A percentile compares a stretch with the other conserved stretches of the same genome.
phyloP scores from a whole-genome alignment of 371 early-diverging fungal genomes.

The Gilbertella persicaria region DNA sequence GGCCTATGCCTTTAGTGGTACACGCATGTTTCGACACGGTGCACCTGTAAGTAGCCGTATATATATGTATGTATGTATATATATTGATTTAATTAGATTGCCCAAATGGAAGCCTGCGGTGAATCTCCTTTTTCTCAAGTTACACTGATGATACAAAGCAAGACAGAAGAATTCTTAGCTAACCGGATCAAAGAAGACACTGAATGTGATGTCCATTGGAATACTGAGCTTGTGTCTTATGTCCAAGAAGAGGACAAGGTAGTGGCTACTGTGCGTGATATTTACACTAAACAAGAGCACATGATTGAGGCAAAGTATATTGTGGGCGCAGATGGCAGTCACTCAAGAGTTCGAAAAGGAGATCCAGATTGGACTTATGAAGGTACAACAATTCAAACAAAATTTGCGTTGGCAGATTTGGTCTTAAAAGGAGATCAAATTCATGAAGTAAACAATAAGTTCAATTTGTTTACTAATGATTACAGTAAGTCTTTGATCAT shows the following conservation, averaged over 20 bases:
- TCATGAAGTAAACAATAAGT: background rate
- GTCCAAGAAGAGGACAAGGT: constrained; percentile 31
- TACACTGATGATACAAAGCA: constrained; percentile 32
- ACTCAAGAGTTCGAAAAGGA: constrained; percentile 38
- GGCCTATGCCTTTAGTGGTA: constrained; percentile 21
- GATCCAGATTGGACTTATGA: constrained; percentile 36
- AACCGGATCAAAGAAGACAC: constrained; percentile 9
- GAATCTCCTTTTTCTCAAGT: constrained; percentile 35
- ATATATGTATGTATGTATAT: background rate
- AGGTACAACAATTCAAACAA: constrained; percentile 28
- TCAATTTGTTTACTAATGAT: background rate
- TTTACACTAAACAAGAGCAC: constrained; percentile 3
- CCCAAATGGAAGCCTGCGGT: constrained; percentile 17
- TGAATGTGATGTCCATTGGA: constrained; percentile 24
- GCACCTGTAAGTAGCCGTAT: constrained; percentile 15
- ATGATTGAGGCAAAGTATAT: constrained; percentile 28
- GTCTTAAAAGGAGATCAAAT: constrained; percentile 14
- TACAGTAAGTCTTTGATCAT: background rate
- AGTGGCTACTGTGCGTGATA: constrained; percentile 12
- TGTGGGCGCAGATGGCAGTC: constrained; percentile 46
- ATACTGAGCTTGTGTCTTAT: constrained; percentile 31
- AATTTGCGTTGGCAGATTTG: constrained; percentile 38
- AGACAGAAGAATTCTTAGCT: constrained; percentile 24
- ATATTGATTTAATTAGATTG: constrained; percentile 5
- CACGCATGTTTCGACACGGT: constrained; percentile 21